phyloP scores from a whole-genome alignment of 106 monocot species.

The Xerophyta viscosa region DNA sequence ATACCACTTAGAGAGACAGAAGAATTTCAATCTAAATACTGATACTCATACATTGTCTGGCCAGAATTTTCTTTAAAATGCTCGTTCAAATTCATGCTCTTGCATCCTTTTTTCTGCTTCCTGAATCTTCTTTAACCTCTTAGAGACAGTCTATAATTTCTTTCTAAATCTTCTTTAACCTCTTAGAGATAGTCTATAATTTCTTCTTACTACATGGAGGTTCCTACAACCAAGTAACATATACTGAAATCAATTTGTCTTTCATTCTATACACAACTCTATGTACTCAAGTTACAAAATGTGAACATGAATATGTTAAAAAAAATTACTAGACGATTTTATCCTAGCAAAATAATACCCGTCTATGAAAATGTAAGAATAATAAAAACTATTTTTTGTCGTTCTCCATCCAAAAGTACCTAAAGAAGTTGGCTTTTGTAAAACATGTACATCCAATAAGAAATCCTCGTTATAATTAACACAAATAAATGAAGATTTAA shows the following conservation, averaged over 20 bases:
- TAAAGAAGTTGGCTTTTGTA: too few species aligned
- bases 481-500: too few species aligned
- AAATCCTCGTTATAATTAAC: too few species aligned
- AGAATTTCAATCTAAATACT: neutral
- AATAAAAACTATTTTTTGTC: too few species aligned
- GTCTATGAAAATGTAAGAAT: too few species aligned
- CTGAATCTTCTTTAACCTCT: constrained; percentile 65
- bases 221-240: constrained; percentile 8
- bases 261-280: neutral
- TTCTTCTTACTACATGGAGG: constrained; percentile 36
- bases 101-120: constrained; percentile 65
- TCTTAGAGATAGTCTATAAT: constrained; percentile 52
- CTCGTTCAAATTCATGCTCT: constrained; percentile 79
- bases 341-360: too few species aligned
- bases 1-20: neutral
- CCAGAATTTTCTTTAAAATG: constrained; percentile 96
- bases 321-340: too few species aligned
- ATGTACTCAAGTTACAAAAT: too few species aligned
- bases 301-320: too few species aligned
- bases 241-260: neutral
- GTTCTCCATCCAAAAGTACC: too few species aligned
- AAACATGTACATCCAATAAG: too few species aligned
- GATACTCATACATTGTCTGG: constrained; percentile 77
- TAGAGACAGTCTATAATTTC: constrained; percentile 47
- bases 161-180: constrained; percentile 59